Evolutionary conservation across 2,329 filamentous ascomycete species (phyloP).

Genomic region (Colletotrichum tropicale): DNA sequence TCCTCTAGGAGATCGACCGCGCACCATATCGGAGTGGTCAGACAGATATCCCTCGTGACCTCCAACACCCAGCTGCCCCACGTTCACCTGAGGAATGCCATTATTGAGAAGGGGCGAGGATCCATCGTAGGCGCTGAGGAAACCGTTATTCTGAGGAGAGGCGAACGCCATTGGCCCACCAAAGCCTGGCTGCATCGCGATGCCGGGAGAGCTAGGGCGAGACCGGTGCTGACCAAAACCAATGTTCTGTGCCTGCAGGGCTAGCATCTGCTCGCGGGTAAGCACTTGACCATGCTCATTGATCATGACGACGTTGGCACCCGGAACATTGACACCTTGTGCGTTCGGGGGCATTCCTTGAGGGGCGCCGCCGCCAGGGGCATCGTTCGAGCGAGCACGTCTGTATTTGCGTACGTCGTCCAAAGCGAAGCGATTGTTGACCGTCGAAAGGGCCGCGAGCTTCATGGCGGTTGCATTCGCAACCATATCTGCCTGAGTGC

Average conservation of each 20-base stretch:
- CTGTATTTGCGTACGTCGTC: slow-evolving; percentile 98
- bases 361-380: slow-evolving; percentile 51
- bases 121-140: slow-evolving; percentile 85
- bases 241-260: slow-evolving; percentile 71
- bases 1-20: slow-evolving; percentile 90
- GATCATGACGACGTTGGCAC: slow-evolving; percentile 87
- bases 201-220: slow-evolving; percentile 86
- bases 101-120: slow-evolving; percentile 72
- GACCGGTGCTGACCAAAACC: slow-evolving; percentile 75
- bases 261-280: slow-evolving; percentile 82
- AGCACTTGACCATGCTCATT: slow-evolving; percentile 91
- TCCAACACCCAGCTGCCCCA: slow-evolving; percentile 73
- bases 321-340: slow-evolving; percentile 66
- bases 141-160: slow-evolving; percentile 93
- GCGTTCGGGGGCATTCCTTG: slow-evolving; percentile 29
- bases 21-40: slow-evolving; percentile 89
- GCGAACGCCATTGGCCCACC: slow-evolving; percentile 71
- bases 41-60: slow-evolving; percentile 87
- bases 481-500: slow-evolving; percentile 92
- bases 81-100: slow-evolving; percentile 72
- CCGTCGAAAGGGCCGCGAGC: slow-evolving; percentile 91
- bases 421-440: slow-evolving; percentile 96
- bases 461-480: slow-evolving; percentile 99
- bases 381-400: slow-evolving; percentile 87
- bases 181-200: slow-evolving; percentile 75